These are phyloP conservation scores for Termitomyces eurrhizus DNA, from an alignment of 768 basidiomycete genomes.

Conservation along the genomic window DNA sequence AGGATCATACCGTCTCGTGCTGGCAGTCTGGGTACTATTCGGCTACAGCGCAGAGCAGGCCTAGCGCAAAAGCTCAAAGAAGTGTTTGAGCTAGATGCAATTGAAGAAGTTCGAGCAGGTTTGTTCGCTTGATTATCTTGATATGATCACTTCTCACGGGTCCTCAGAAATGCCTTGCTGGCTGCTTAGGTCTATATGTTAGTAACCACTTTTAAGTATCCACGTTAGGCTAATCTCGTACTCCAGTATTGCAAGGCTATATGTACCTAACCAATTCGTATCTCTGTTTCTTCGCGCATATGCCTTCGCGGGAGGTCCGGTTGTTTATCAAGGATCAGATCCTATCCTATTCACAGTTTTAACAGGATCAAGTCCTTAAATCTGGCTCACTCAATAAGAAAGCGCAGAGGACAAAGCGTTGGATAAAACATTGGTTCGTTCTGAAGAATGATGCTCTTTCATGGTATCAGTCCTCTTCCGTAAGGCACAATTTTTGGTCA, in stretches of 20 bases:
- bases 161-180: conserved; percentile 86
- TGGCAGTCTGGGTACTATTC: conserved; percentile 73
- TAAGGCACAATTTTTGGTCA: conserved; percentile 31
- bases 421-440: conserved; percentile 95
- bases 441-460: conserved; percentile 94
- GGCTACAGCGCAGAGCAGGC: conserved; percentile 59
- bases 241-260: conserved; percentile 88
- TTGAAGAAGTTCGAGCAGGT: conserved; percentile 86
- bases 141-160: conserved; percentile 3
- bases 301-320: conserved; percentile 82
- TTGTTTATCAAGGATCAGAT: conserved; percentile 1
- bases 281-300: conserved; percentile 94
- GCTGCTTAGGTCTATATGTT: conserved; percentile 84
- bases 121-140: conserved; percentile 19
- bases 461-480: conserved; percentile 94
- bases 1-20: conserved; percentile 33
- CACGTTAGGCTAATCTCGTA: conserved; percentile 4
- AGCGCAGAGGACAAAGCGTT: conserved; percentile 83
- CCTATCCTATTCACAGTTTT: neutral
- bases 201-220: conserved; percentile 31
- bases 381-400: conserved; percentile 89
- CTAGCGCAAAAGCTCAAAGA: conserved; percentile 88
- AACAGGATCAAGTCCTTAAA: conserved; percentile 87
- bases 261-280: conserved; percentile 95
- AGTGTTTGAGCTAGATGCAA: conserved; percentile 77